Conservation (phyloP, 2,329 filamentous ascomycete genomes). For the Fusarium illudens region DNA sequence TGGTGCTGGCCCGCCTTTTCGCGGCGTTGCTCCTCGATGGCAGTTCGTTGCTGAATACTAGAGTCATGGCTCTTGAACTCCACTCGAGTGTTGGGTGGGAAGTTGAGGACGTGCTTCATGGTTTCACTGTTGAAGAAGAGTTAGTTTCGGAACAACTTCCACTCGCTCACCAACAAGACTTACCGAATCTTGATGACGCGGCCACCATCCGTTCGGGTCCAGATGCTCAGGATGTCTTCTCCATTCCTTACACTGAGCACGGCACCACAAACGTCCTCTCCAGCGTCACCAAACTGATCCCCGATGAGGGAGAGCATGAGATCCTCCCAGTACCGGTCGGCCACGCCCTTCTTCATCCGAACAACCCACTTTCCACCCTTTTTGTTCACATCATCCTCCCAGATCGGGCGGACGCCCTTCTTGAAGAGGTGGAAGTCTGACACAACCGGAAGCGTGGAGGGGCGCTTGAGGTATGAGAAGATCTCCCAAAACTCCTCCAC, state of each 20-base stretch:
- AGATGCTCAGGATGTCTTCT: constrained; percentile 97
- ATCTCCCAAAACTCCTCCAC: constrained; percentile 92
- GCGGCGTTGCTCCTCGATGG: constrained; percentile 89
- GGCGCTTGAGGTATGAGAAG: constrained; percentile 88
- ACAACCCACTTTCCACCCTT: constrained; percentile 98
- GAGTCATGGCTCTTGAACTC: constrained; percentile 97
- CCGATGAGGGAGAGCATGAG: constrained; percentile 89
- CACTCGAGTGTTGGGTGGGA: constrained; percentile 88
- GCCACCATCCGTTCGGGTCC: constrained; percentile 93
- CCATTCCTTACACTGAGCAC: constrained; percentile 94
- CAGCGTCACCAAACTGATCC: constrained; percentile 91
- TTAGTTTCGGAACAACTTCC: constrained; percentile 21
- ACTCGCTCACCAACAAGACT: constrained; percentile 42
- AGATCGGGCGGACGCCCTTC: constrained; percentile 93
- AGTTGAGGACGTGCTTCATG: constrained; percentile 87
- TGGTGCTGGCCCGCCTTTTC: constrained; percentile 73
- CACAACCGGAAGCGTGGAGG: constrained; percentile 86
- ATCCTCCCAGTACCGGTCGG: constrained; percentile 97
- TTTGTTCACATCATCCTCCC: constrained; percentile 98
- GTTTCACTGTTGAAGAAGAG: constrained; percentile 74
- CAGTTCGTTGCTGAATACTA: constrained; percentile 89
- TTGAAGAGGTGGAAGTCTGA: constrained; percentile 99
- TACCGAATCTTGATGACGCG: constrained; percentile 97
- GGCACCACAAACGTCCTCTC: constrained; percentile 93
- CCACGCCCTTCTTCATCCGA: constrained; percentile 94